Evolutionary conservation across 2,329 filamentous ascomycete species (phyloP).

Genomic region (Trichoderma sp.): DNA sequence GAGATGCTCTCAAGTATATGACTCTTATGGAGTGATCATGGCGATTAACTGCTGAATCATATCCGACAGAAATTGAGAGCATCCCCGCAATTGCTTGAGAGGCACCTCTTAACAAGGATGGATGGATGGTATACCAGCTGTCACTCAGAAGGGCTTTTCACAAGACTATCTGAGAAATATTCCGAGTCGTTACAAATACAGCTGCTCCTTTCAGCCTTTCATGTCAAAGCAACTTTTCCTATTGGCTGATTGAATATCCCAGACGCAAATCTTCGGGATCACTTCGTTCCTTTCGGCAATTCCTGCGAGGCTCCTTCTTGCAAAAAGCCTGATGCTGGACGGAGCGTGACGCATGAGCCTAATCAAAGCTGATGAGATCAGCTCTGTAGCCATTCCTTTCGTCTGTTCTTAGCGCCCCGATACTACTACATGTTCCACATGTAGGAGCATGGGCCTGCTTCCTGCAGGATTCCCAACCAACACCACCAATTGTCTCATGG

Average conservation of each 20-base stretch:
- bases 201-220: slow-evolving; percentile 7
- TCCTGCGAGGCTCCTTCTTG: slow-evolving; percentile 19
- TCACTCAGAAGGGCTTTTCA: not conserved
- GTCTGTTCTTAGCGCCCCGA: slow-evolving; percentile 1
- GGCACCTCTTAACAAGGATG: not conserved
- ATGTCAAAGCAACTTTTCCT: not conserved
- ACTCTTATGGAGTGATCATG: too few species aligned
- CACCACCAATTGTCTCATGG: slow-evolving; percentile 13
- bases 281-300: slow-evolving; percentile 24
- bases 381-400: not conserved
- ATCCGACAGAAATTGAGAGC: not conserved
- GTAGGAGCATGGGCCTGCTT: slow-evolving; percentile 17
- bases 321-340: not conserved
- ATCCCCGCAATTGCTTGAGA: not conserved
- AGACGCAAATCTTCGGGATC: slow-evolving; percentile 11
- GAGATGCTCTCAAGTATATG: not conserved
- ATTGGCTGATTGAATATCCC: slow-evolving; percentile 12
- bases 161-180: not conserved
- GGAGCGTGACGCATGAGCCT: not conserved
- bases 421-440: slow-evolving; percentile 14
- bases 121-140: not conserved
- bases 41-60: not conserved
- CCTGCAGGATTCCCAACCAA: slow-evolving; percentile 18
- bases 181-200: not conserved
- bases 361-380: not conserved